These are phyloP conservation scores for Cystobasidium sp. DNA, from an alignment of 1,284 basidiomycete genomes.

Conservation along the genomic window DNA sequence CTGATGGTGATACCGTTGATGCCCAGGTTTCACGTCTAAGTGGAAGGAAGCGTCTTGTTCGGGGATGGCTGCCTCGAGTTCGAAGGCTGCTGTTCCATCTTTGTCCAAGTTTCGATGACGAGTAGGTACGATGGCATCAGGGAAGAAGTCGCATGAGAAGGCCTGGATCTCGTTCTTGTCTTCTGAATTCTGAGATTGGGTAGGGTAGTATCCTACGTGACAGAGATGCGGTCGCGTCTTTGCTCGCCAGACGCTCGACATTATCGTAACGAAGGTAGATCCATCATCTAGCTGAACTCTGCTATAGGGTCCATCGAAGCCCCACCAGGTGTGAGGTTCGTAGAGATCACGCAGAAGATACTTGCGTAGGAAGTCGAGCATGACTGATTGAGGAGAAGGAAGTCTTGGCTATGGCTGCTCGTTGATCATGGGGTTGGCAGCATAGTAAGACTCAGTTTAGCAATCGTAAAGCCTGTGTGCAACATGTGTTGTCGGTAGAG, in stretches of 20 bases:
- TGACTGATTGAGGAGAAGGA: background rate
- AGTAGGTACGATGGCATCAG: conserved; percentile 10
- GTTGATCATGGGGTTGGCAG: background rate
- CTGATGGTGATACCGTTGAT: conserved; percentile 18
- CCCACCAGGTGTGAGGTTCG: conserved; percentile 33
- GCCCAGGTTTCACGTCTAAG: conserved; percentile 13
- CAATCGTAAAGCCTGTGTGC: no score
- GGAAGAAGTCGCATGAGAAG: conserved; percentile 41
- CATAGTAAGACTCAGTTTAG: no score
- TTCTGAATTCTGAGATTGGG: background rate
- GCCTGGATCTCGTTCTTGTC: conserved; percentile 21
- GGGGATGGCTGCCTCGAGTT: conserved; percentile 30
- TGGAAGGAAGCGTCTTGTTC: conserved; percentile 26
- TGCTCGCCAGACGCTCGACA: conserved; percentile 41
- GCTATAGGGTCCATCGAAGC: conserved; percentile 38
- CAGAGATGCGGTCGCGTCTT: conserved; percentile 30
- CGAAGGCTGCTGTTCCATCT: conserved; percentile 24
- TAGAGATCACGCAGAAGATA: conserved; percentile 35
- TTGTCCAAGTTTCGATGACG: conserved; percentile 10
- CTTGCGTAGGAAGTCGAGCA: conserved; percentile 36
- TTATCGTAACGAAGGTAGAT: conserved; percentile 31
- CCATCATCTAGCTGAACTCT: conserved; percentile 35
- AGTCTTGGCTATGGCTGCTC: background rate
- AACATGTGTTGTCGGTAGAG: no score
- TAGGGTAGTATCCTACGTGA: conserved; percentile 34